Conservation (phyloP, 73 alveolate species). For the Halteria grandinella region DNA sequence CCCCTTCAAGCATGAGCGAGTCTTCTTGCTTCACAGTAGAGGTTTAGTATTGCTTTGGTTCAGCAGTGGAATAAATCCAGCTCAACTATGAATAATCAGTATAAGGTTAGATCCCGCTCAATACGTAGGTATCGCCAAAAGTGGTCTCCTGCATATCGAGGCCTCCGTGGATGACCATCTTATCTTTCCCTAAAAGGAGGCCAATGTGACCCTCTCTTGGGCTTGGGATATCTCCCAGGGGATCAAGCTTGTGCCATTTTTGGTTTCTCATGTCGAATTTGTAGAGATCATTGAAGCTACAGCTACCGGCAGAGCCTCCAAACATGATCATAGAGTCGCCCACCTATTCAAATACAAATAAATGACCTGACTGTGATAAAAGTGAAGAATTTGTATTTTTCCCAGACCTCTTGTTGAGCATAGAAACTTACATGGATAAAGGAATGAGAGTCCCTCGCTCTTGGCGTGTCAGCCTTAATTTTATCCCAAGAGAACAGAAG, state of each 20-base stretch:
- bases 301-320: slow-evolving; percentile 45
- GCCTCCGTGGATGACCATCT: slow-evolving; percentile 58
- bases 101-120: slow-evolving; percentile 2
- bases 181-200: slow-evolving; percentile 11
- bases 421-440: slow-evolving; percentile 7
- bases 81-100: no score
- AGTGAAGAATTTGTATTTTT: no score
- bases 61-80: no score
- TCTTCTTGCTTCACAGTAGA: no score
- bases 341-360: neutral
- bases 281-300: slow-evolving; percentile 31
- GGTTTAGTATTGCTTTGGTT: no score
- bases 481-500: slow-evolving; percentile 43
- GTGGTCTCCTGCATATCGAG: slow-evolving; percentile 17
- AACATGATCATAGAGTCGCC: slow-evolving; percentile 28
- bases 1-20: no score
- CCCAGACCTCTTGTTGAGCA: no score
- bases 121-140: slow-evolving; percentile 32
- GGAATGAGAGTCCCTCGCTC: slow-evolving; percentile 50
- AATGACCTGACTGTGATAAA: no score
- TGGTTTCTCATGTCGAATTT: slow-evolving; percentile 41
- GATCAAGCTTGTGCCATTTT: slow-evolving; percentile 40
- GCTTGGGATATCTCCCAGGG: slow-evolving; percentile 54
- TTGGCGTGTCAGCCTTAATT: slow-evolving; percentile 45
- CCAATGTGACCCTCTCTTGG: slow-evolving; percentile 62